Evolutionary conservation across 345 rosid genomes (phyloP), one percentile per base, ranked within the genome.

Genomic region (Eutrema japonicum): DNA sequence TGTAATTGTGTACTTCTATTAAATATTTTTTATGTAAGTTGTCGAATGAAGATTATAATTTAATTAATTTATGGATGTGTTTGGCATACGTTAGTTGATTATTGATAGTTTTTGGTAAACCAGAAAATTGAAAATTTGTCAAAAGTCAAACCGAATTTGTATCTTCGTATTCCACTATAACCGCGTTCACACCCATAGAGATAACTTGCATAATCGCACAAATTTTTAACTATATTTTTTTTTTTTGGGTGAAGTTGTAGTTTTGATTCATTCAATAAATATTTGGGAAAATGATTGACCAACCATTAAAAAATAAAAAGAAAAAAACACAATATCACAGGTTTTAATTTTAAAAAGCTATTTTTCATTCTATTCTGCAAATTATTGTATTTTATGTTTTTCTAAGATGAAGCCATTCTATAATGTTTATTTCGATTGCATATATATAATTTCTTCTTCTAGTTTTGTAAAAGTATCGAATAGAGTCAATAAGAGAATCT

Each of bases 61-160:
- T 54, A 70, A 70, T 70, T 76, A 38, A 76, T 76, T 68, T 69
- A 70, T 70, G 53, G 60, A 54, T 54, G 49, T 55, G 71, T 53
- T 54, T 63, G 79, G 75, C 63, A 64, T 48, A 54, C 45, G 38
- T 47, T 45, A 54, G 66, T 76, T 76, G 59, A 12, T 54, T 69
- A 37, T 37, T 46, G 16, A 12, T 63, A 47, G 46, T 45, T 64
- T 50, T 76, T 53, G 79, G 71, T 76, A 48, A 70, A 69, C 75
- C 62, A 67, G 51, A 75, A 59, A 68, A 10, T n/a, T 59, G 52
- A 10, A 40, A 47, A 33, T n/a, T 1, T 36, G 16, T 26, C 64
- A 14, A 53, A 48, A 64, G 36, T 11, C 37, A 38, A 56, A 65
- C 13, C 46, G 3, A 66, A 57, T 46, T 66, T 48, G 6, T 37